A percentile compares a stretch with the other conserved stretches of the same genome.
Evolutionary conservation across 169 alveolate species (phyloP).

Genomic region (Plasmodium vinckei): DNA sequence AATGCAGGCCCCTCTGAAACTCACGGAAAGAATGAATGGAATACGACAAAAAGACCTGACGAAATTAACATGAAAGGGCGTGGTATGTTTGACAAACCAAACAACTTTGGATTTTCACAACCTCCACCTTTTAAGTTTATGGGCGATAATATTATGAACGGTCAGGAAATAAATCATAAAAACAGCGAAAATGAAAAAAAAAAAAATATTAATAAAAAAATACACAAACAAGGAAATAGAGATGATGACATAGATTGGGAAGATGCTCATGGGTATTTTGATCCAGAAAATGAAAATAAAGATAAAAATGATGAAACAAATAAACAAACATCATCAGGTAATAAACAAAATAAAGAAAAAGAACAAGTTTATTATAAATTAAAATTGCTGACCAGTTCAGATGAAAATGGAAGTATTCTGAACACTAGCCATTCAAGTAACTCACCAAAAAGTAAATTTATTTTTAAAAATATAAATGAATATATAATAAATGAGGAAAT

Average conservation of each 20-base stretch:
- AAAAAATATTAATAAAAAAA: too few relatives aligned
- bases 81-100: too few relatives aligned
- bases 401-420: conserved; percentile 10
- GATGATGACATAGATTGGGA: too few relatives aligned
- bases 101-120: too few relatives aligned
- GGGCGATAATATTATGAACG: background rate
- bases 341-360: background rate
- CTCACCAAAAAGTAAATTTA: conserved; percentile 11
- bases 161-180: background rate
- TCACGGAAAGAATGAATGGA: background rate
- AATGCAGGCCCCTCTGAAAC: background rate
- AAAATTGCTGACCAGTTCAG: conserved; percentile 45
- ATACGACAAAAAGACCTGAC: background rate
- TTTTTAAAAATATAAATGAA: conserved; percentile 53
- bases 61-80: too few relatives aligned
- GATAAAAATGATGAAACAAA: too few relatives aligned
- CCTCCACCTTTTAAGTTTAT: background rate
- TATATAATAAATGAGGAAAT: conserved; percentile 71
- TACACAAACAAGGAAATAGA: too few relatives aligned
- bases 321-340: too few relatives aligned
- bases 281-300: too few relatives aligned
- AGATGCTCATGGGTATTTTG: too few relatives aligned
- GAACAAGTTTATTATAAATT: conserved; percentile 13
- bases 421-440: background rate
- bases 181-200: too few relatives aligned